phyloP scores from a whole-genome alignment of 108 stramenopile species.

The Cyclostephanos invisitatus region DNA sequence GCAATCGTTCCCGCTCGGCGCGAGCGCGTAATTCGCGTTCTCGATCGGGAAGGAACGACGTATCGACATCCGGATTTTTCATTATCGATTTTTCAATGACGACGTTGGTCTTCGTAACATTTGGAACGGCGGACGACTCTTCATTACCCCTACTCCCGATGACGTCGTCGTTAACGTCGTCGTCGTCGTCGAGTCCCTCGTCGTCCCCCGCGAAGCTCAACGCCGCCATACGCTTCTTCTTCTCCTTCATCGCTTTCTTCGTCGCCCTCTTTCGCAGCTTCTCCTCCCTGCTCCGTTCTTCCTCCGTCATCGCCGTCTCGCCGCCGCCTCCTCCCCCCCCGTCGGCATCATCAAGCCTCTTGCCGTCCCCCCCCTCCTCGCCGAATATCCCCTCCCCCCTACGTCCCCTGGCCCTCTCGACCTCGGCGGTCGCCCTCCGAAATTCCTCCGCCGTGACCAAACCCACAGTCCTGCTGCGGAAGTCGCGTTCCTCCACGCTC shows the following conservation, averaged over 20 bases:
- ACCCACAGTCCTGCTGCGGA: conserved; percentile 74
- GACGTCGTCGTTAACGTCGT: too few species aligned
- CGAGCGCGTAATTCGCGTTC: conserved; percentile 71
- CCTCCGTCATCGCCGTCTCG: conserved; percentile 38
- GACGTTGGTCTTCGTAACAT: background rate
- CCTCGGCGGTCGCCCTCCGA: conserved; percentile 51
- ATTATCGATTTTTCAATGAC: conserved; percentile 27
- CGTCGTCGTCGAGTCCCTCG: conserved; percentile 44
- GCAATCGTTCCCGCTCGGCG: conserved; percentile 65
- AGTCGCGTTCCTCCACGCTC: conserved; percentile 55
- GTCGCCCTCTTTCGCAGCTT: conserved; percentile 38
- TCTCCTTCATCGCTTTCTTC: conserved; percentile 65
- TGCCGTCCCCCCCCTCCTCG: conserved; percentile 6
- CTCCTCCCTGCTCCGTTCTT: conserved; percentile 41
- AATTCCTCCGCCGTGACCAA: conserved; percentile 88
- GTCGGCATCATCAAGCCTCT: too few species aligned
- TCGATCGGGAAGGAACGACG: conserved; percentile 90
- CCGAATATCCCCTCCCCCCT: conserved; percentile 12
- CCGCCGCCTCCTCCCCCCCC: conserved; percentile 30
- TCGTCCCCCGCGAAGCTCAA: conserved; percentile 75
- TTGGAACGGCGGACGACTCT: conserved; percentile 22
- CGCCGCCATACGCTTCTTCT: conserved; percentile 65
- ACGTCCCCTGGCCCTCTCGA: conserved; percentile 34
- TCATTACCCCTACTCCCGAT: too few species aligned
- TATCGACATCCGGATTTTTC: conserved; percentile 94